A percentile compares a stretch with the other conserved stretches of the same genome.
Evolutionary conservation across 2,329 filamentous ascomycete genomes (phyloP).

Genomic region (Colletotrichum lupini): DNA sequence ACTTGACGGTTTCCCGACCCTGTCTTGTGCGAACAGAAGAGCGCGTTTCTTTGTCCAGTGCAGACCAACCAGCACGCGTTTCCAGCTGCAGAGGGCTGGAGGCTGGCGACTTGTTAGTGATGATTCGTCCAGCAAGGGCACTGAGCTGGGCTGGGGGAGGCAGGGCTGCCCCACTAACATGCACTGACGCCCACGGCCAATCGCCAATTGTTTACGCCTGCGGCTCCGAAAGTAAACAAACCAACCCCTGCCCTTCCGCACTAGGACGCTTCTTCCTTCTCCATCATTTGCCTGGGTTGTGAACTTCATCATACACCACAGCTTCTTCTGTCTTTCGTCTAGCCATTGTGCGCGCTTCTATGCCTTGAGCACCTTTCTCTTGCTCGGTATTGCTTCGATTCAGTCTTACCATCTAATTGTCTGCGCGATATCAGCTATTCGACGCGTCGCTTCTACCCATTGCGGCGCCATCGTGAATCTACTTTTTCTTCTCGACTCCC

Average conservation of each 20-base stretch:
- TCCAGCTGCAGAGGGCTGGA: background rate
- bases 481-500: slow-evolving; percentile 24
- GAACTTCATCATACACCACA: slow-evolving; percentile 16
- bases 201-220: slow-evolving; percentile 35
- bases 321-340: slow-evolving; percentile 8
- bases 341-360: slow-evolving; percentile 28
- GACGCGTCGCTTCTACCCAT: slow-evolving; percentile 20
- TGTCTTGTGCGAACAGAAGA: background rate
- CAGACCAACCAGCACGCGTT: slow-evolving; percentile 24
- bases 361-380: slow-evolving; percentile 30
- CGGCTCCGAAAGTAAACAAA: slow-evolving; percentile 34
- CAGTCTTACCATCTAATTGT: slow-evolving; percentile 25
- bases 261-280: slow-evolving; percentile 26
- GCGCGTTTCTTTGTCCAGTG: slow-evolving; percentile 25
- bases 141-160: slow-evolving; percentile 1
- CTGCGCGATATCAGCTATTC: background rate
- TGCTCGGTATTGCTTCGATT: slow-evolving; percentile 34
- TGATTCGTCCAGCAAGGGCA: slow-evolving; percentile 25
- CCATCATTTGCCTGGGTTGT: slow-evolving; percentile 3
- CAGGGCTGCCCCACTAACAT: slow-evolving; percentile 26
- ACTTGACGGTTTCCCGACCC: background rate
- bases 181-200: slow-evolving; percentile 20
- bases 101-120: background rate
- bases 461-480: slow-evolving; percentile 24
- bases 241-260: slow-evolving; percentile 29